These are phyloP conservation scores for Clonostachys byssicola DNA, from an alignment of 2,329 filamentous ascomycete species.

Conservation along the genomic window DNA sequence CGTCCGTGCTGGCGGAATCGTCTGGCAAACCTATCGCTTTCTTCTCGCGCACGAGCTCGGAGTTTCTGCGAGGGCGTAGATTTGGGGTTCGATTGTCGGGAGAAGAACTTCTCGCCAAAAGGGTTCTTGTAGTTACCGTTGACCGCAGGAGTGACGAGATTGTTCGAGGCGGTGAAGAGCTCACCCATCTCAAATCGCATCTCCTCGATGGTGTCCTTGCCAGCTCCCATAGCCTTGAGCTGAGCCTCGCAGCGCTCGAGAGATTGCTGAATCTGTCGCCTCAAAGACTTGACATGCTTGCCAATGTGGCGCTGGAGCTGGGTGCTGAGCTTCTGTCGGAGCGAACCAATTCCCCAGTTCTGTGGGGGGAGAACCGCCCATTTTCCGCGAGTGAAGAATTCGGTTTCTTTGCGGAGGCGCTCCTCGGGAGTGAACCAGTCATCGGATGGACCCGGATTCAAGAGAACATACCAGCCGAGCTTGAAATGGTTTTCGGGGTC, in stretches of 20 bases:
- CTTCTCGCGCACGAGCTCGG: slow-evolving; percentile 44
- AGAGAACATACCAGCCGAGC: slow-evolving; percentile 46
- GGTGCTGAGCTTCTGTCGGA: slow-evolving; percentile 42
- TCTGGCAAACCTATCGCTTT: slow-evolving; percentile 43
- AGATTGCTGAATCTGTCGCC: slow-evolving; percentile 44
- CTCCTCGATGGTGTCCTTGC: slow-evolving; percentile 47
- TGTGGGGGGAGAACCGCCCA: slow-evolving; percentile 41
- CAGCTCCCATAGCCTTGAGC: slow-evolving; percentile 43
- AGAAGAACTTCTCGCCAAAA: slow-evolving; percentile 45
- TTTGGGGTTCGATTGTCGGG: slow-evolving; percentile 40
- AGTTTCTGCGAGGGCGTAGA: slow-evolving; percentile 48
- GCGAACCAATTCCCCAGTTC: slow-evolving; percentile 39
- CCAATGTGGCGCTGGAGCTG: slow-evolving; percentile 49
- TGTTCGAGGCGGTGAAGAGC: slow-evolving; percentile 46
- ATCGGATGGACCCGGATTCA: slow-evolving; percentile 44
- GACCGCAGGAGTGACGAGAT: slow-evolving; percentile 47
- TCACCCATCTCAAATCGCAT: slow-evolving; percentile 50
- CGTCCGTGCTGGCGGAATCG: slow-evolving; percentile 45
- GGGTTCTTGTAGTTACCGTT: slow-evolving; percentile 53
- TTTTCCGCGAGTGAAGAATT: slow-evolving; percentile 44
- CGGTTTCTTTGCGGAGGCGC: slow-evolving; percentile 34
- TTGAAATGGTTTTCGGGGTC: slow-evolving; percentile 45
- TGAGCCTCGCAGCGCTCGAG: slow-evolving; percentile 43
- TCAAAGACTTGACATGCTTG: slow-evolving; percentile 43
- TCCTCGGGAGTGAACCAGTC: slow-evolving; percentile 36